Evolutionary conservation across 495 filamentous ascomycete species (phyloP), one percentile per base, ranked within the genome.

Genomic region (Hypoxylon fuscum): DNA sequence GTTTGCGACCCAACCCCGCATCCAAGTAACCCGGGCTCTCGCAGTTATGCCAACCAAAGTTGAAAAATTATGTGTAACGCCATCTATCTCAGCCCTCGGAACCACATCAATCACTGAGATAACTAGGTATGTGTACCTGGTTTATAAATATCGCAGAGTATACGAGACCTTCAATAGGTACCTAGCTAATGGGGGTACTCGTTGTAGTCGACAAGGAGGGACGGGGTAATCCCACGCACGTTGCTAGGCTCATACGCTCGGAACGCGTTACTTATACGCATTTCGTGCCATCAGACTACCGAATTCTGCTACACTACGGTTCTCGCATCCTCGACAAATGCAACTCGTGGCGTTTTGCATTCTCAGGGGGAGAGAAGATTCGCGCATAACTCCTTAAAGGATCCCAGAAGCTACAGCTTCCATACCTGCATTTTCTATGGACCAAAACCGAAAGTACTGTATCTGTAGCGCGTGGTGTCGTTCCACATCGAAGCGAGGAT

Each of bases 151-250:
- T n/a, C n/a, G n/a, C n/a, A n/a, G n/a, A n/a, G n/a, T n/a, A n/a
- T n/a, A n/a, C n/a, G n/a, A n/a, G n/a, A n/a, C n/a, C n/a, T n/a
- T n/a, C n/a, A n/a, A n/a, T n/a, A n/a, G n/a, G n/a, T n/a, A n/a
- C n/a, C n/a, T n/a, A n/a, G n/a, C n/a, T n/a, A 43, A 48, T 18
- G 70, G 69, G 0, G 69, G 74, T 8, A 68, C 53, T 75, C 1
- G 38, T 66, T 2, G 34, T 77, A 1, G 59, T 55, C 1, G 21
- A 40, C 1, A 23, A 43, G 14, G 44, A n/a, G 1, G 11, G 21
- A 0, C 59, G 75, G 7, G 64, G 54, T 0, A 68, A 76, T 44
- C 61, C 72, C 2, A 17, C 18, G 0, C 54, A 48, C 1, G 40
- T 77, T 2, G 51, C 62, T 0, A 27, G 65, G 22, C 22, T 71